Conservation (phyloP, 2,329 filamentous ascomycete genomes). For the Talaromyces pinophilus region DNA sequence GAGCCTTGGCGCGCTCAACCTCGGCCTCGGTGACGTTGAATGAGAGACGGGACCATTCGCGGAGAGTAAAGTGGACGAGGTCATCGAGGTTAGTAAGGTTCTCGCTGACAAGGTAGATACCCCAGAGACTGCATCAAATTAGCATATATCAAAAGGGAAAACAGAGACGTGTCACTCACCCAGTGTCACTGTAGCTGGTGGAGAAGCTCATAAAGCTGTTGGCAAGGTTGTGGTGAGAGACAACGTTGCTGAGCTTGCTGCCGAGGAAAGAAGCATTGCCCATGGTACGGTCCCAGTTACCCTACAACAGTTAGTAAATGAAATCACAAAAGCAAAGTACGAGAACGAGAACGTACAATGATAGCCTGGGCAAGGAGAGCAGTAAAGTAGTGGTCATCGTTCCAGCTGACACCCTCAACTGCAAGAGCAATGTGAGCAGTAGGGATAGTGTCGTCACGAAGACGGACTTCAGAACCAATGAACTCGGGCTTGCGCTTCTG, state of each 20-base stretch:
- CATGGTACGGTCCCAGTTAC: constrained; percentile 99
- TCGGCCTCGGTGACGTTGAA: constrained; percentile 85
- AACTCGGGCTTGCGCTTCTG: constrained; percentile 90
- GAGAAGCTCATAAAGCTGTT: constrained; percentile 99
- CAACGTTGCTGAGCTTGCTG: constrained; percentile 93
- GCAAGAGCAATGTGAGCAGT: constrained; percentile 98
- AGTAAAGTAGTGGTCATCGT: constrained; percentile 98
- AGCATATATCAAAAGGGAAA: background rate
- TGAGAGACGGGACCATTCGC: constrained; percentile 95
- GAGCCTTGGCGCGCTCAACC: constrained; percentile 97
- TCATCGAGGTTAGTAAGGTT: constrained; percentile 86
- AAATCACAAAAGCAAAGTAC: background rate
- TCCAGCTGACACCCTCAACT: constrained; percentile 99
- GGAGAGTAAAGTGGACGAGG: constrained; percentile 95
- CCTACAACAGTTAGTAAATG: constrained; percentile 38
- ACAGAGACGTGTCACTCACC: constrained; percentile 60
- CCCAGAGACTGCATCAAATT: constrained; percentile 75
- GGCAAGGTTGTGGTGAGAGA: constrained; percentile 91
- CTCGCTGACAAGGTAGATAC: constrained; percentile 97
- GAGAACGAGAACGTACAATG: constrained; percentile 50
- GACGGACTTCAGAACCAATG: constrained; percentile 90
- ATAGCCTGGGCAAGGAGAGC: constrained; percentile 97
- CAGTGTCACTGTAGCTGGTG: constrained; percentile 98
- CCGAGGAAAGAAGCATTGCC: constrained; percentile 96
- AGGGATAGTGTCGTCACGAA: constrained; percentile 93